These are phyloP conservation scores for Perkinsus olseni DNA, from an alignment of 169 alveolate genomes.

Conservation along the genomic window DNA sequence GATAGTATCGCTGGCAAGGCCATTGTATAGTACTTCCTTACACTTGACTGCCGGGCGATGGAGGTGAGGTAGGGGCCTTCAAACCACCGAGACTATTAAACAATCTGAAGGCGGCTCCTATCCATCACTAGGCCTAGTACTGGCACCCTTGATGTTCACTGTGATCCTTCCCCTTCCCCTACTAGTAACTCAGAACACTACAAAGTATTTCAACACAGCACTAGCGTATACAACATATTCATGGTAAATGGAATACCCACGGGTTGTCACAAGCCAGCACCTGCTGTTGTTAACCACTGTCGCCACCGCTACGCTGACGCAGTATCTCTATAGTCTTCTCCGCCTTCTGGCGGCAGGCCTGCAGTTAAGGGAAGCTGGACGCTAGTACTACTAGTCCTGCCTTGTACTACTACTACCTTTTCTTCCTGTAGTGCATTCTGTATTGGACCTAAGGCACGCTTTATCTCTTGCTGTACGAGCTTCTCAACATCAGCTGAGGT, in stretches of 20 bases:
- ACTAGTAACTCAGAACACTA: not conserved
- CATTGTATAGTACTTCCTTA: too few species aligned
- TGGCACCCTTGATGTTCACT: not conserved
- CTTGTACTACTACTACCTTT: not conserved
- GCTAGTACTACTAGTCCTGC: not conserved
- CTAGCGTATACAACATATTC: not conserved
- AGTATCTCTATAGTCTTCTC: not conserved
- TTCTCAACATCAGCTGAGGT: not conserved
- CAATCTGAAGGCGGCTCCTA: too few species aligned
- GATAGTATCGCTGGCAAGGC: not conserved
- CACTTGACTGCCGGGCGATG: too few species aligned
- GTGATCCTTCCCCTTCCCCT: not conserved
- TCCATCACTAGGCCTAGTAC: too few species aligned
- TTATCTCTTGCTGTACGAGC: not conserved
- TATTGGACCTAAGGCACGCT: not conserved
- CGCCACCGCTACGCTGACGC: not conserved
- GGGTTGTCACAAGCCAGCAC: not conserved
- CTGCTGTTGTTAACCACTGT: not conserved
- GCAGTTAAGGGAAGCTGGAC: not conserved
- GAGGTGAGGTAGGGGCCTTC: too few species aligned
- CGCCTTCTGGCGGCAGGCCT: not conserved
- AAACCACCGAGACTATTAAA: too few species aligned
- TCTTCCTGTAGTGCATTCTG: not conserved
- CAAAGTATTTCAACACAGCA: not conserved
- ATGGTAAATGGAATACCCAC: not conserved